Evolutionary conservation across 371 early-diverging fungal genomes (phyloP).

Genomic region (Mortierella sp.): DNA sequence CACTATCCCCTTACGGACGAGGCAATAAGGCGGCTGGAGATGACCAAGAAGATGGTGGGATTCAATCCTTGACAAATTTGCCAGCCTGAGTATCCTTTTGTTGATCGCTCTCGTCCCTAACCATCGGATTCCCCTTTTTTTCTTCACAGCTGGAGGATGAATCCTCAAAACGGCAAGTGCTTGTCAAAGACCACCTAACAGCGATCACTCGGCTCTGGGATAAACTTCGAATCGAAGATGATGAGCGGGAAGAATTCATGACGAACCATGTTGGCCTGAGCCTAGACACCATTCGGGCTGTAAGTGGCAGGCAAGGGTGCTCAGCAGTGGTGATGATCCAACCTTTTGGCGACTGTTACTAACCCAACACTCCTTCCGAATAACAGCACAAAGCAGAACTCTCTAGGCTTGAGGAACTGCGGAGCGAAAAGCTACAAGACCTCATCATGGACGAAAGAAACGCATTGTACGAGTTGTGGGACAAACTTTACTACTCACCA

Average conservation of each 20-base stretch:
- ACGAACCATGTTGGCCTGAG: slow-evolving; percentile 23
- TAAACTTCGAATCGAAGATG: slow-evolving; percentile 37
- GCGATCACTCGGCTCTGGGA: slow-evolving; percentile 42
- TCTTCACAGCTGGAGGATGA: slow-evolving; percentile 32
- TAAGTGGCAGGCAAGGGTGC: slow-evolving; percentile 3
- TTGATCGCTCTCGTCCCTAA: too few species aligned
- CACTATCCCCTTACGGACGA: slow-evolving; percentile 31
- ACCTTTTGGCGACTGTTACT: neutral
- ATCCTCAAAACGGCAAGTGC: slow-evolving; percentile 24
- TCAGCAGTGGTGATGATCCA: too few species aligned
- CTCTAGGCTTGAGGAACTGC: slow-evolving; percentile 26
- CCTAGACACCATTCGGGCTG: slow-evolving; percentile 28
- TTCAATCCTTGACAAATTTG: neutral
- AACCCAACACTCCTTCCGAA: neutral
- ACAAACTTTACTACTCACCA: slow-evolving; percentile 26
- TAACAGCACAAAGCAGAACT: slow-evolving; percentile 41
- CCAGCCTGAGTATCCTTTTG: too few species aligned
- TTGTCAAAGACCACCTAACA: slow-evolving; percentile 31
- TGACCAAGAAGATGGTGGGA: slow-evolving; percentile 34
- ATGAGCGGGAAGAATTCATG: slow-evolving; percentile 36
- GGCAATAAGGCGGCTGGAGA: slow-evolving; percentile 29
- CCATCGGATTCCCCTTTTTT: neutral
- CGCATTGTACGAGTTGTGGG: slow-evolving; percentile 36
- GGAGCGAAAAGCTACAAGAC: slow-evolving; percentile 30
- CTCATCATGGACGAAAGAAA: slow-evolving; percentile 40